phyloP scores from a whole-genome alignment of 2,329 filamentous ascomycete genomes.

The Apiospora pterosperma region DNA sequence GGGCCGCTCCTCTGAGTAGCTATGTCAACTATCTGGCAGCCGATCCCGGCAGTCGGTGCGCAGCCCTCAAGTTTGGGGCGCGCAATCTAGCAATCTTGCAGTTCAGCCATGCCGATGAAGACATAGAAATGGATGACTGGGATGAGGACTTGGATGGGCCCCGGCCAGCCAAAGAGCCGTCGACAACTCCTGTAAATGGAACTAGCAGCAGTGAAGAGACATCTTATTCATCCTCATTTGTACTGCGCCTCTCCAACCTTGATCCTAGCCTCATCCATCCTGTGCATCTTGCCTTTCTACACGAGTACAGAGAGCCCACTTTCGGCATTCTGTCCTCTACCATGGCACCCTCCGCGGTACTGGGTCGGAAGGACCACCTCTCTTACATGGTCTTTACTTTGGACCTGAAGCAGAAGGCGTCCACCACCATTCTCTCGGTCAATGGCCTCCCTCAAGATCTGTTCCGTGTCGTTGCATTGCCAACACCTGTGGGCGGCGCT shows the following conservation, averaged over 20 bases:
- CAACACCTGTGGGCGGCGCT: slow-evolving; percentile 83
- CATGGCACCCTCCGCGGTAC: slow-evolving; percentile 66
- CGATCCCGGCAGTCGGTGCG: slow-evolving; percentile 89
- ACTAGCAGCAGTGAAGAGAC: slow-evolving; percentile 55
- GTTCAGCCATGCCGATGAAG: slow-evolving; percentile 81
- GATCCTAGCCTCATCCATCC: slow-evolving; percentile 86
- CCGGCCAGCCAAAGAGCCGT: slow-evolving; percentile 47
- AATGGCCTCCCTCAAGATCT: slow-evolving; percentile 83
- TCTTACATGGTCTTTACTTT: slow-evolving; percentile 94
- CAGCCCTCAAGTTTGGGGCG: slow-evolving; percentile 86
- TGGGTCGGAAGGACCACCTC: slow-evolving; percentile 81
- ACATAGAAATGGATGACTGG: slow-evolving; percentile 89
- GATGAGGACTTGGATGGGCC: slow-evolving; percentile 77
- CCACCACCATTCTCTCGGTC: slow-evolving; percentile 87
- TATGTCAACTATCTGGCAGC: slow-evolving; percentile 80
- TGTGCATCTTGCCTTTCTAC: slow-evolving; percentile 85
- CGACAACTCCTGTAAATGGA: slow-evolving; percentile 39
- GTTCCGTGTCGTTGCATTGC: slow-evolving; percentile 76
- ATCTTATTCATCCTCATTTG: slow-evolving; percentile 88
- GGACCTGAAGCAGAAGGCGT: slow-evolving; percentile 88
- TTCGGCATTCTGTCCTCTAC: slow-evolving; percentile 90
- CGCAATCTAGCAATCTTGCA: slow-evolving; percentile 90
- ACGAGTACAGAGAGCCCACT: slow-evolving; percentile 96
- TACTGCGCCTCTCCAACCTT: slow-evolving; percentile 82
- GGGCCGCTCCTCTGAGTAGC: slow-evolving; percentile 71